phyloP scores from a whole-genome alignment of 768 basidiomycete species.

The Harrya chromipes region DNA sequence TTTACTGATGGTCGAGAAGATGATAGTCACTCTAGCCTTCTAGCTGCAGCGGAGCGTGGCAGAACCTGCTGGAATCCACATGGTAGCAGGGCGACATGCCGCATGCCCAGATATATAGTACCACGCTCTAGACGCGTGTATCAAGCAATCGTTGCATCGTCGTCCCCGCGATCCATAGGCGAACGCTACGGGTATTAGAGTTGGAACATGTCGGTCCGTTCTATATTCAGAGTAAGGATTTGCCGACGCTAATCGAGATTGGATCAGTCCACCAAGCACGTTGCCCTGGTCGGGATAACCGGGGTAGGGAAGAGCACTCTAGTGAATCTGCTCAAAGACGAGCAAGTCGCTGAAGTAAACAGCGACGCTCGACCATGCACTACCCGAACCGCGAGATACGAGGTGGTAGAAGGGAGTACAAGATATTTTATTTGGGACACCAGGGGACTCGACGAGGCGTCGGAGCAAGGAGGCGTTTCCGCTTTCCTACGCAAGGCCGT shows the following conservation, averaged over 20 bases:
- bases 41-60: neutral
- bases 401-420: constrained; percentile 2
- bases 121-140: neutral
- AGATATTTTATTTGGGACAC: constrained; percentile 24
- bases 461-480: neutral
- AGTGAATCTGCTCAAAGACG: constrained; percentile 23
- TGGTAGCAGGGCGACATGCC: neutral
- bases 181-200: neutral
- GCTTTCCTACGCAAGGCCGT: constrained; percentile 4
- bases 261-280: constrained; percentile 4
- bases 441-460: constrained; percentile 24
- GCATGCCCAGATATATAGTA: neutral
- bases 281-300: constrained; percentile 23
- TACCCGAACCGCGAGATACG: neutral
- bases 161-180: neutral
- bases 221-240: neutral
- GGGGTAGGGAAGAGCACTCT: constrained; percentile 29
- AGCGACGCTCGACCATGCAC: constrained; percentile 24
- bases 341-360: constrained; percentile 9
- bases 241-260: neutral
- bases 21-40: neutral
- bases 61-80: constrained; percentile 19
- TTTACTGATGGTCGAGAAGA: neutral
- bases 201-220: constrained; percentile 19
- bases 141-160: neutral